Conservation (phyloP, 2,329 filamentous ascomycete species). For the Cladosporium sp. region DNA sequence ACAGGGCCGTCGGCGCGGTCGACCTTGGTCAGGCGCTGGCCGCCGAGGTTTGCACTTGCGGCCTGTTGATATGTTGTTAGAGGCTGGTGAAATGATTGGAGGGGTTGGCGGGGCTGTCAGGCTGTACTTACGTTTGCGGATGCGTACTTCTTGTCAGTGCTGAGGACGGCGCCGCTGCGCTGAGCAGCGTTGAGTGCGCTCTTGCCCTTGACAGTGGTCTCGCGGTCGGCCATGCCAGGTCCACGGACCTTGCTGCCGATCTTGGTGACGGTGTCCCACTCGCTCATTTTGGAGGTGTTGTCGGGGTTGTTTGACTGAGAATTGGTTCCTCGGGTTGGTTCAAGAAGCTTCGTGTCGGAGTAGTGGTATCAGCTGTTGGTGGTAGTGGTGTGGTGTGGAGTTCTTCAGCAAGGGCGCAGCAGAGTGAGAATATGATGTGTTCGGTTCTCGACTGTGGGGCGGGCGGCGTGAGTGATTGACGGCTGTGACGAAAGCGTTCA, state of each 20-base stretch:
- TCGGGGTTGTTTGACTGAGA: neutral
- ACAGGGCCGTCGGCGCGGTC: conserved; percentile 96
- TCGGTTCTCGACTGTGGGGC: conserved; percentile 4
- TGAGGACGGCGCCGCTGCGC: conserved; percentile 67
- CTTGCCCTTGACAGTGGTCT: conserved; percentile 85
- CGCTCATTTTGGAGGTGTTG: conserved; percentile 42
- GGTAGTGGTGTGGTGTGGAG: neutral
- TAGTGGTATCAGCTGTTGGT: neutral
- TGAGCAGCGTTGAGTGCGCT: conserved; percentile 81
- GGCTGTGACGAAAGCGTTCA: conserved; percentile 7
- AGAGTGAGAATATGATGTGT: conserved; percentile 12
- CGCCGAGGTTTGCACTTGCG: conserved; percentile 50
- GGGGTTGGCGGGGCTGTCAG: too few relatives aligned
- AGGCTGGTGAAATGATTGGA: conserved; percentile 27
- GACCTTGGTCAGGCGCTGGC: conserved; percentile 95
- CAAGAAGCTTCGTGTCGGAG: neutral
- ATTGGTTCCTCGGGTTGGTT: neutral
- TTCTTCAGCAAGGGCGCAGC: neutral
- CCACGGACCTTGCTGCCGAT: conserved; percentile 81
- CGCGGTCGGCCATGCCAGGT: conserved; percentile 59
- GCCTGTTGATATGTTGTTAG: conserved; percentile 18
- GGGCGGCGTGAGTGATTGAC: neutral
- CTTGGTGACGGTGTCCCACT: conserved; percentile 87
- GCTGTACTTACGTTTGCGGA: conserved; percentile 67
- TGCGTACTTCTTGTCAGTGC: conserved; percentile 86